These are phyloP conservation scores for Seminavis robusta DNA, from an alignment of 108 stramenopile genomes.

Conservation along the genomic window DNA sequence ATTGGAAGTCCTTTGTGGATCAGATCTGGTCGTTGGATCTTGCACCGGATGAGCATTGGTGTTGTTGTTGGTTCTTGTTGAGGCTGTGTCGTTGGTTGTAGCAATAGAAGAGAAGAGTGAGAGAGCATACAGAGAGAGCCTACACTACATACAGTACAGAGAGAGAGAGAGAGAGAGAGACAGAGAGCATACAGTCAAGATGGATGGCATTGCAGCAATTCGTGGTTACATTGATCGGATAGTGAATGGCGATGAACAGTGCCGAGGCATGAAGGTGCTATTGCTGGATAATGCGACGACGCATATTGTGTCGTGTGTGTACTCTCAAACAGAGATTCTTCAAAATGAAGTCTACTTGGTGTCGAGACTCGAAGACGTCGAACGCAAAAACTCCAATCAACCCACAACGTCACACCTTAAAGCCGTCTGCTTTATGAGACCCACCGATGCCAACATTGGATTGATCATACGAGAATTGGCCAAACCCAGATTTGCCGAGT, in stretches of 20 bases:
- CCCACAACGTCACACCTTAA: slow-evolving; percentile 74
- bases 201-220: slow-evolving; percentile 80
- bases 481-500: slow-evolving; percentile 86
- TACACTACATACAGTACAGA: no score
- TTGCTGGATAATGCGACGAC: slow-evolving; percentile 91
- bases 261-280: slow-evolving; percentile 90
- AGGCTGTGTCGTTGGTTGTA: no score
- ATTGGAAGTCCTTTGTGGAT: no score
- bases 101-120: no score
- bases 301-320: slow-evolving; percentile 84
- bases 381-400: slow-evolving; percentile 5
- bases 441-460: slow-evolving; percentile 81
- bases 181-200: slow-evolving; percentile 12
- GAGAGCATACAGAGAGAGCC: no score
- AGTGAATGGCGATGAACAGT: slow-evolving; percentile 66
- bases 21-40: no score
- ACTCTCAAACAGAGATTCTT: slow-evolving; percentile 88
- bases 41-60: no score
- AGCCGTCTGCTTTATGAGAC: slow-evolving; percentile 90
- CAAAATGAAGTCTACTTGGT: slow-evolving; percentile 84
- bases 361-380: slow-evolving; percentile 50
- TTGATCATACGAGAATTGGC: slow-evolving; percentile 77
- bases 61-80: no score
- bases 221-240: slow-evolving; percentile 90
- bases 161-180: no score